Percentiles rank a stretch among this genome's conserved stretches.
phyloP scores from a whole-genome alignment of 1,139 yeast species.

The Debaryomyces udenii region DNA sequence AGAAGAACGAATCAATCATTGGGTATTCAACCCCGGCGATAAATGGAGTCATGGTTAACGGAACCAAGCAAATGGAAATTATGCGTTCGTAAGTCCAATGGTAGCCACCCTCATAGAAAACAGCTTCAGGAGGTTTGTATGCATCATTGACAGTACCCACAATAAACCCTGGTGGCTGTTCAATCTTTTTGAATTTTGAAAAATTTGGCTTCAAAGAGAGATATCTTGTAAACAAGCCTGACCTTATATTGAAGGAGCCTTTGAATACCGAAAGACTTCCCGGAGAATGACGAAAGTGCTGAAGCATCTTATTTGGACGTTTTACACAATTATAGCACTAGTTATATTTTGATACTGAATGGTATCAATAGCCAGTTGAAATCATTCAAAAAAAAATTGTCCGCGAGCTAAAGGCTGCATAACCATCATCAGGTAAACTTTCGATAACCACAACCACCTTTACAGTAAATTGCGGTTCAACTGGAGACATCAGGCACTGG shows the following conservation, averaged over 20 bases:
- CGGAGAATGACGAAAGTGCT: conserved; percentile 6
- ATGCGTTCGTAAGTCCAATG: conserved; percentile 76
- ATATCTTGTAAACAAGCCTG: conserved; percentile 16
- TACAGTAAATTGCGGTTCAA: too few species aligned
- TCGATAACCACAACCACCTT: too few species aligned
- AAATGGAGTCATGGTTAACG: conserved; percentile 65
- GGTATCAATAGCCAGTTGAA: conserved; percentile 2
- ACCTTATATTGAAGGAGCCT: neutral
- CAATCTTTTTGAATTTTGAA: conserved; percentile 52
- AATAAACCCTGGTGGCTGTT: conserved; percentile 77
- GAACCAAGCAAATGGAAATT: conserved; percentile 62
- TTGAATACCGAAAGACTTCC: conserved; percentile 3
- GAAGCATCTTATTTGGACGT: conserved; percentile 1
- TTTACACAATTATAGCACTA: neutral
- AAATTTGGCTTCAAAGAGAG: conserved; percentile 50
- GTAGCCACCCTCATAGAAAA: conserved; percentile 61
- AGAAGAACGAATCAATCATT: conserved; percentile 60
- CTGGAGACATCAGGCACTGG: too few species aligned
- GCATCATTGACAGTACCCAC: conserved; percentile 81
- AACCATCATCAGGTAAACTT: too few species aligned
- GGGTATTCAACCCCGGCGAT: conserved; percentile 53
- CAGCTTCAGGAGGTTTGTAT: conserved; percentile 58
- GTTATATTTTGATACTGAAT: neutral
- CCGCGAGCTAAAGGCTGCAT: conserved; percentile 1
- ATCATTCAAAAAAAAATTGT: conserved; percentile 9